These are phyloP conservation scores for Cnidoscolus chayamansa DNA, from an alignment of 441 rosid species.

Conservation along the genomic window DNA sequence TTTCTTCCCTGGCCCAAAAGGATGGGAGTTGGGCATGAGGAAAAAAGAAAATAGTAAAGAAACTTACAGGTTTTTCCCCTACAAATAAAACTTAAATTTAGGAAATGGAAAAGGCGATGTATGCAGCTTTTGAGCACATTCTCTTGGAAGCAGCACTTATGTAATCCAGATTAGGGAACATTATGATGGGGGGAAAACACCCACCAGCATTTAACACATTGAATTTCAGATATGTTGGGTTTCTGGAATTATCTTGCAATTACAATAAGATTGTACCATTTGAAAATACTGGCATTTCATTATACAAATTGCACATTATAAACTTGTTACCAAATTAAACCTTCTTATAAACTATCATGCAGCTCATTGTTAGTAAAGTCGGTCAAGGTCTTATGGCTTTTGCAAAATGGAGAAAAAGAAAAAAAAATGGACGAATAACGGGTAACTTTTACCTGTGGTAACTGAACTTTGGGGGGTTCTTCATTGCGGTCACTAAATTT, in stretches of 20 bases:
- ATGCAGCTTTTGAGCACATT: neutral
- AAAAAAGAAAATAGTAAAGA: neutral
- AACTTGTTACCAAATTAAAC: neutral
- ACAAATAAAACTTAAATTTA: neutral
- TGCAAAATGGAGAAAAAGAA: neutral
- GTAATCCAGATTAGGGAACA: neutral
- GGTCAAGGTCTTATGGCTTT: neutral
- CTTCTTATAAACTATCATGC: neutral
- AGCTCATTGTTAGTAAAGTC: slow-evolving; percentile 3
- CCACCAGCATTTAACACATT: neutral
- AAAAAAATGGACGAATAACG: too few species aligned
- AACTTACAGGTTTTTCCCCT: neutral
- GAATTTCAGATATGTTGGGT: neutral
- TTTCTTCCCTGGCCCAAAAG: neutral
- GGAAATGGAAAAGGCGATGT: neutral
- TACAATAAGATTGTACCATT: too few species aligned
- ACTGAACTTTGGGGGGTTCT: too few species aligned
- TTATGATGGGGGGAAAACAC: neutral
- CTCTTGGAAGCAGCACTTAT: neutral
- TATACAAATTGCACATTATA: neutral
- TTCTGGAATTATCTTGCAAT: slow-evolving; percentile 8
- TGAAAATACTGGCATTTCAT: neutral
- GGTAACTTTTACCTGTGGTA: too few species aligned
- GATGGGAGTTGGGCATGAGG: neutral
- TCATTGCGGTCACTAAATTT: too few species aligned